phyloP scores from a whole-genome alignment of 2,329 filamentous ascomycete genomes.

The Exophiala dermatitidis region DNA sequence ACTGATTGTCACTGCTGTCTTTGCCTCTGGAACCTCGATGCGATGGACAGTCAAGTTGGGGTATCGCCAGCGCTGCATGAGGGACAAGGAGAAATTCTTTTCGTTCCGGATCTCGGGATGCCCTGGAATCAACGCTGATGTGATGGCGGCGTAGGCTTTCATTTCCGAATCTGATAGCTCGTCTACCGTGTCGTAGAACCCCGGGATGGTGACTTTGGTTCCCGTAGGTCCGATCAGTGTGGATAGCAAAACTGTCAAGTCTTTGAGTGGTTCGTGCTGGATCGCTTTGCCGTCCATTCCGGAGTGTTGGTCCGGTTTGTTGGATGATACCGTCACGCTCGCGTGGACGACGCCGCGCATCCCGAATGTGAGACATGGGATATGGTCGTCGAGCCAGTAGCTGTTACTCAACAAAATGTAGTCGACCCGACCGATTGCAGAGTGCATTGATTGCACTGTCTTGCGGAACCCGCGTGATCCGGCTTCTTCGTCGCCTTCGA shows the following conservation, averaged over 20 bases:
- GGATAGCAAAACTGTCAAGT: slow-evolving; percentile 74
- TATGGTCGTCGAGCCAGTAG: slow-evolving; percentile 96
- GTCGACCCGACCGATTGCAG: slow-evolving; percentile 80
- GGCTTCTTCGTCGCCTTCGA: slow-evolving; percentile 94
- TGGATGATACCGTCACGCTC: slow-evolving; percentile 78
- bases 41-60: slow-evolving; percentile 90
- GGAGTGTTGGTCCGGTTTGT: slow-evolving; percentile 82
- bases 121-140: slow-evolving; percentile 63
- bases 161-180: slow-evolving; percentile 69
- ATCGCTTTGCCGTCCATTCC: slow-evolving; percentile 92
- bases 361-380: slow-evolving; percentile 91
- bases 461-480: slow-evolving; percentile 86
- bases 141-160: slow-evolving; percentile 75
- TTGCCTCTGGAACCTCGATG: slow-evolving; percentile 82
- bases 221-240: slow-evolving; percentile 76
- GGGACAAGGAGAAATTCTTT: slow-evolving; percentile 66
- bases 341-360: slow-evolving; percentile 89
- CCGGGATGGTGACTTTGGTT: slow-evolving; percentile 67
- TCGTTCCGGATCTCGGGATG: slow-evolving; percentile 59
- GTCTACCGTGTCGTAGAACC: slow-evolving; percentile 80
- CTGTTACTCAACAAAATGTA: slow-evolving; percentile 95
- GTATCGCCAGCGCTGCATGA: slow-evolving; percentile 93
- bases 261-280: slow-evolving; percentile 82
- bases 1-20: slow-evolving; percentile 84
- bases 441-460: slow-evolving; percentile 70